phyloP scores from a whole-genome alignment of 371 early-diverging fungal genomes.

The Lichtheimia corymbifera region DNA sequence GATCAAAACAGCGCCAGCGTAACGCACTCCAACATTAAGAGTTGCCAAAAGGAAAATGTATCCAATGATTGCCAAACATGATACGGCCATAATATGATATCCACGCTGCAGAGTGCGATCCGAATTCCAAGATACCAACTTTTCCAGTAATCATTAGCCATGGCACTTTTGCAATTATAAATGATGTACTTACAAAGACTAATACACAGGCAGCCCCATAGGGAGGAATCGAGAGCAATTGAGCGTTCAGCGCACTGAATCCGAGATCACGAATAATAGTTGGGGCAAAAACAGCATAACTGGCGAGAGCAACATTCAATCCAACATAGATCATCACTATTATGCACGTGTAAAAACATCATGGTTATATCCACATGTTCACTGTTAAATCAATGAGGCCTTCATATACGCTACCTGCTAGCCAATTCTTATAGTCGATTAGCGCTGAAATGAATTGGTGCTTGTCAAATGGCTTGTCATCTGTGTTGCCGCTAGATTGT shows the following conservation, averaged over 20 bases:
- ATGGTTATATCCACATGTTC: too few species aligned
- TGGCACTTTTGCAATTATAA: background rate
- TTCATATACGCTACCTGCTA: slow-evolving; percentile 24
- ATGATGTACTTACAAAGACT: slow-evolving; percentile 29
- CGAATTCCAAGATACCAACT: slow-evolving; percentile 38
- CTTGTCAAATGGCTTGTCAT: slow-evolving; percentile 31
- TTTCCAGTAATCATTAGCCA: background rate
- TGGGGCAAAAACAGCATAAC: slow-evolving; percentile 42
- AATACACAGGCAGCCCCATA: slow-evolving; percentile 34
- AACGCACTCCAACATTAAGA: slow-evolving; percentile 40
- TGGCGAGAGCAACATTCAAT: slow-evolving; percentile 37
- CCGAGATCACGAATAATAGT: slow-evolving; percentile 44
- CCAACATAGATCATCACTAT: slow-evolving; percentile 45
- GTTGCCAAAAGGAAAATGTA: slow-evolving; percentile 43
- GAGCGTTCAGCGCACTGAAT: slow-evolving; percentile 32
- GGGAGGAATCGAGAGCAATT: slow-evolving; percentile 41
- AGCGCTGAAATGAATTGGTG: slow-evolving; percentile 38
- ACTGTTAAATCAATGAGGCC: too few species aligned
- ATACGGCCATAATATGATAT: slow-evolving; percentile 32
- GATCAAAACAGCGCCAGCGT: slow-evolving; percentile 55
- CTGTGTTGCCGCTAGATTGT: slow-evolving; percentile 28
- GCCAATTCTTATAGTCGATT: slow-evolving; percentile 37
- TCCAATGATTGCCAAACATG: slow-evolving; percentile 31
- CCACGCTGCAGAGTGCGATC: slow-evolving; percentile 39
- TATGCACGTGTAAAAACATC: slow-evolving; percentile 11